These are phyloP conservation scores for Bertia moriformis DNA, from an alignment of 2,329 filamentous ascomycete species.

Conservation along the genomic window DNA sequence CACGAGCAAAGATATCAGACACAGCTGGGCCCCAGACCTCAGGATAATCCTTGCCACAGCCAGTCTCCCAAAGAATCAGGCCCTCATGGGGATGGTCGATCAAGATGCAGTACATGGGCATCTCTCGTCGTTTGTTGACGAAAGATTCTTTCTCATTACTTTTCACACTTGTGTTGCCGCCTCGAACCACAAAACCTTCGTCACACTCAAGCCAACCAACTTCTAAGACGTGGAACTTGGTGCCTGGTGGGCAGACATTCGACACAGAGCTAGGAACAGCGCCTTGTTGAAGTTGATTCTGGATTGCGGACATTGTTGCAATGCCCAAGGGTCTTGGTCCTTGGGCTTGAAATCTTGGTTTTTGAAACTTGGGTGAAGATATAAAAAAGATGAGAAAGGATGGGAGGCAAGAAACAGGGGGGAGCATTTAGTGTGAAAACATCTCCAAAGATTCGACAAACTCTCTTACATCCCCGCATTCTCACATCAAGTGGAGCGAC, in stretches of 20 bases:
- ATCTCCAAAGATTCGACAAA: no score
- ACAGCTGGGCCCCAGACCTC: background rate
- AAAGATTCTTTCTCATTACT: conserved; percentile 8
- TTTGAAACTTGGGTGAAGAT: no score
- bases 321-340: no score
- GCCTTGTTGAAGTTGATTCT: no score
- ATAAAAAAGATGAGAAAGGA: no score
- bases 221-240: conserved; percentile 2
- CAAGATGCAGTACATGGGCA: conserved; percentile 4
- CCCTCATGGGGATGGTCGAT: background rate
- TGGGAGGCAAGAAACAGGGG: no score
- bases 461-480: no score
- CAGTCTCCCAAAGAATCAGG: background rate
- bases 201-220: conserved; percentile 1
- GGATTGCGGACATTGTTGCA: no score
- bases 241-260: conserved; percentile 2
- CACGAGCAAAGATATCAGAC: background rate
- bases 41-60: background rate
- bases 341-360: no score
- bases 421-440: no score
- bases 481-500: no score
- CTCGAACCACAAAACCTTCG: conserved; percentile 6
- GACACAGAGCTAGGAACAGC: no score
- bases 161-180: conserved; percentile 9
- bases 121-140: conserved; percentile 9